A percentile compares a stretch with the other conserved stretches of the same genome.
Evolutionary conservation across 768 basidiomycete species (phyloP).

Genomic region (Stropharia rugosoannulata): DNA sequence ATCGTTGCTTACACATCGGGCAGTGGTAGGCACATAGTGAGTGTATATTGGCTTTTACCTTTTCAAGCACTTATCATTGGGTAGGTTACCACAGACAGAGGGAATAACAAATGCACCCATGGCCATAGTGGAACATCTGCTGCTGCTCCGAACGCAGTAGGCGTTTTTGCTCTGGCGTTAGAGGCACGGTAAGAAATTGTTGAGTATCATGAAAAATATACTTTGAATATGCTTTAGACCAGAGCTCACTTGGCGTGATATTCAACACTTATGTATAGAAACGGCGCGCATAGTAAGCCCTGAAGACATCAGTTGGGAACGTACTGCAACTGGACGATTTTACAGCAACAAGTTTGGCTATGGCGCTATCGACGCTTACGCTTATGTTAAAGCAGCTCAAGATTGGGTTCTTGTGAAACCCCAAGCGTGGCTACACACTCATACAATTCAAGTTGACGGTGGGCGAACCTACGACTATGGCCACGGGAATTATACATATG

Average conservation of each 20-base stretch:
- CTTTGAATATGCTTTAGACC: conserved; percentile 47
- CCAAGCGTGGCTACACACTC: conserved; percentile 85
- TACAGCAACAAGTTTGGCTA: conserved; percentile 93
- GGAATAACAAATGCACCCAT: conserved; percentile 68
- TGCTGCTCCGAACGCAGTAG: conserved; percentile 93
- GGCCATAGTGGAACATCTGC: conserved; percentile 95
- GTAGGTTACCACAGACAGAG: conserved; percentile 91
- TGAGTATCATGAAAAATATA: neutral
- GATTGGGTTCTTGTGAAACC: conserved; percentile 88
- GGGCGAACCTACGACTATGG: conserved; percentile 49
- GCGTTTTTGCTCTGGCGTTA: conserved; percentile 87
- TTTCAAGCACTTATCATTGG: neutral
- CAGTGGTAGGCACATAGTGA: conserved; percentile 86
- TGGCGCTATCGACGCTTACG: conserved; percentile 83
- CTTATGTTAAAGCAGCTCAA: conserved; percentile 75
- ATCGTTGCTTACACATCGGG: conserved; percentile 95
- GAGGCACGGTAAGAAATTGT: conserved; percentile 62
- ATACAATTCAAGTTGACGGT: conserved; percentile 61
- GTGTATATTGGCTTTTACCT: conserved; percentile 27
- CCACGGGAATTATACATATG: conserved; percentile 45
- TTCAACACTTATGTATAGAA: conserved; percentile 84
- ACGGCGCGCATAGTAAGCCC: conserved; percentile 80
- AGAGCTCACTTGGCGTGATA: conserved; percentile 95
- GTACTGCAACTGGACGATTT: conserved; percentile 62
- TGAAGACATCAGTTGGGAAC: conserved; percentile 92